Percentiles rank a stretch among this genome's conserved stretches.
Conservation (phyloP, 2,329 filamentous ascomycete genomes). For the Colletotrichum chlorophyti region DNA sequence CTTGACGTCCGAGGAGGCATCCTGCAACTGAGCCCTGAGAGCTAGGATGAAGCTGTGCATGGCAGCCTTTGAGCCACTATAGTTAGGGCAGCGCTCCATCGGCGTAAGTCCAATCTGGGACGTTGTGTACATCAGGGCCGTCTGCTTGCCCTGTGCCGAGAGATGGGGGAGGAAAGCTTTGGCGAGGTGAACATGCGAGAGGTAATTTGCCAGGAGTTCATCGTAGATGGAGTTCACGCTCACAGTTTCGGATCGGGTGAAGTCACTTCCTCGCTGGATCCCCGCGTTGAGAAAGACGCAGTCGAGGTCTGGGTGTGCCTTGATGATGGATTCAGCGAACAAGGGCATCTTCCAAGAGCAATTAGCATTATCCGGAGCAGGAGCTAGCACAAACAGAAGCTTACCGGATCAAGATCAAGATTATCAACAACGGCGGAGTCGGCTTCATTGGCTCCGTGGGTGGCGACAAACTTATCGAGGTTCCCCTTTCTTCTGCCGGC, state of each 20-base stretch:
- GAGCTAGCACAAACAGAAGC: neutral
- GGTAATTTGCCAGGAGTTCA: conserved; percentile 38
- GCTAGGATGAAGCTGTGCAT: conserved; percentile 35
- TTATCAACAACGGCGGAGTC: conserved; percentile 28
- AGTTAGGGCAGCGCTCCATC: conserved; percentile 32
- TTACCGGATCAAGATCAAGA: neutral
- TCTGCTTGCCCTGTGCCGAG: conserved; percentile 19
- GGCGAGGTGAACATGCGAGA: conserved; percentile 35
- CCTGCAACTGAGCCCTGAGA: conserved; percentile 30
- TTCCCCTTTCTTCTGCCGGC: conserved; percentile 55
- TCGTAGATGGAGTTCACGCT: conserved; percentile 37
- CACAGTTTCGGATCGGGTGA: conserved; percentile 38
- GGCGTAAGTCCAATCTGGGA: conserved; percentile 25
- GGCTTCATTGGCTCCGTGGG: conserved; percentile 49
- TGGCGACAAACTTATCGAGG: conserved; percentile 53
- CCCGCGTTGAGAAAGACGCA: conserved; percentile 64
- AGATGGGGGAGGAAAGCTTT: conserved; percentile 37
- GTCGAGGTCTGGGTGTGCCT: conserved; percentile 57
- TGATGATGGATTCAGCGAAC: conserved; percentile 31
- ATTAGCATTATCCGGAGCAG: neutral
- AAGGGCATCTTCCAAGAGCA: neutral
- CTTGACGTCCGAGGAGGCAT: conserved; percentile 17
- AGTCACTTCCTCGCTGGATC: conserved; percentile 54
- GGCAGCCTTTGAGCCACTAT: conserved; percentile 37
- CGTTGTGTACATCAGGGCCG: conserved; percentile 31